Base-by-base conservation (phyloP, 495 filamentous ascomycete species). In the Aspergillus bridgeri region DNA sequence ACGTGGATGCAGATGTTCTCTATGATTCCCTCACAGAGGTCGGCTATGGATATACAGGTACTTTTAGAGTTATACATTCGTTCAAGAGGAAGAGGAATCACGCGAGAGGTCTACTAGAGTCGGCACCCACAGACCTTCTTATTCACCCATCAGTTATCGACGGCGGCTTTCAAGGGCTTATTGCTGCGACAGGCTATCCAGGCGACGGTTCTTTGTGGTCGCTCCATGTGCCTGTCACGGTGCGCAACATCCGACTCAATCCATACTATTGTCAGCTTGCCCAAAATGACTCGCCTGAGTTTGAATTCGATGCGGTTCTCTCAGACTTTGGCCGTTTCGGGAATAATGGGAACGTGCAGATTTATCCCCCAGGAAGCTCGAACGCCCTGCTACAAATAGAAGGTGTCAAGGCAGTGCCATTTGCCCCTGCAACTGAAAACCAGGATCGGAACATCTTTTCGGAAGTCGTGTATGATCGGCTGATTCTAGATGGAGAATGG, bases 1-100 rank as follows among this genome's bases (percentile, higher is more conserved):
- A 54, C 2, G 7, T 19, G 9, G 33, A 38, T 15, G 9, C 7
- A 15, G 33, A 38, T 11, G 2, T 1, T 38, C 24, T 54, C 13
- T 54, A 54, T 38, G 27, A 43, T 3, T 24, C 20, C 0, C 23
- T 54, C n/a, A 21, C 17, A 7, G 29, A 38, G 4, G 21, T 45
- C 8, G 51, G 51, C 4, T 54, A 54, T 25, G 38, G 42, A 27
- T 54, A 54, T 6, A 54, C 51, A 1, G 51, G 51, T 5, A 6
- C 20, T 2, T 54, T 54, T 11, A 38, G 17, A 11, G 5, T 38
- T 0, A 38, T 38, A 9, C 11, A 38, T 15, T 38, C 33, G 11
- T 38, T 38, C 11, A 38, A 15, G 13, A 38, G 33, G 33, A 38
- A 38, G 13, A 38, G 33, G 17, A 38, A 38, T 4, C 33, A 38